Conservation (phyloP, 2,329 filamentous ascomycete genomes). For the Hypomyces perniciosus region DNA sequence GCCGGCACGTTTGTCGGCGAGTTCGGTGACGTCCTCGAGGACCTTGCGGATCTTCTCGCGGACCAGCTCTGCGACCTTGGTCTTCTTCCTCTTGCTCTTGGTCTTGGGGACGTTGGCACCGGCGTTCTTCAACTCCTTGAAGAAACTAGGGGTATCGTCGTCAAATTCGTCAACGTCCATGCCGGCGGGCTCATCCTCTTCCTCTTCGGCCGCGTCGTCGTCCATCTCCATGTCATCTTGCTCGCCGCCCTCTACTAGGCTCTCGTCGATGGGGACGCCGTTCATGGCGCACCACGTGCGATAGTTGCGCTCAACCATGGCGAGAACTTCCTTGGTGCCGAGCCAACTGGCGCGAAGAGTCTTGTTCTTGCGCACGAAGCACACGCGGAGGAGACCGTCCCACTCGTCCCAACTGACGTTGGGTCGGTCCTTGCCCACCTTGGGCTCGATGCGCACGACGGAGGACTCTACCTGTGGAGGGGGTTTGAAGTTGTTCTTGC, state of each 20-base stretch:
- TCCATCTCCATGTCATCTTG: slow-evolving; percentile 36
- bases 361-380: slow-evolving; percentile 73
- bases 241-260: slow-evolving; percentile 41
- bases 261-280: slow-evolving; percentile 70
- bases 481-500: slow-evolving; percentile 93
- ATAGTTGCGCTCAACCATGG: slow-evolving; percentile 82
- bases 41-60: slow-evolving; percentile 81
- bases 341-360: slow-evolving; percentile 78
- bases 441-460: slow-evolving; percentile 84
- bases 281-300: slow-evolving; percentile 85
- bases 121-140: slow-evolving; percentile 56
- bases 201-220: slow-evolving; percentile 36
- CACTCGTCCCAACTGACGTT: slow-evolving; percentile 92
- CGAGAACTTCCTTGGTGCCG: slow-evolving; percentile 72
- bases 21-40: slow-evolving; percentile 69
- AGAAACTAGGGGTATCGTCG: slow-evolving; percentile 62
- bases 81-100: slow-evolving; percentile 67
- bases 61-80: slow-evolving; percentile 75
- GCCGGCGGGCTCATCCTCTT: slow-evolving; percentile 42
- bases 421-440: slow-evolving; percentile 68
- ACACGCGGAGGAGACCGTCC: slow-evolving; percentile 80
- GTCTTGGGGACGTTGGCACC: slow-evolving; percentile 45
- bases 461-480: slow-evolving; percentile 89
- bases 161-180: slow-evolving; percentile 43
- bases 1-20: slow-evolving; percentile 74